Evolutionary conservation across 2,329 filamentous ascomycete species (phyloP), one percentile per base, ranked within the genome.

Genomic region (Aspergillus pseudotamarii): DNA sequence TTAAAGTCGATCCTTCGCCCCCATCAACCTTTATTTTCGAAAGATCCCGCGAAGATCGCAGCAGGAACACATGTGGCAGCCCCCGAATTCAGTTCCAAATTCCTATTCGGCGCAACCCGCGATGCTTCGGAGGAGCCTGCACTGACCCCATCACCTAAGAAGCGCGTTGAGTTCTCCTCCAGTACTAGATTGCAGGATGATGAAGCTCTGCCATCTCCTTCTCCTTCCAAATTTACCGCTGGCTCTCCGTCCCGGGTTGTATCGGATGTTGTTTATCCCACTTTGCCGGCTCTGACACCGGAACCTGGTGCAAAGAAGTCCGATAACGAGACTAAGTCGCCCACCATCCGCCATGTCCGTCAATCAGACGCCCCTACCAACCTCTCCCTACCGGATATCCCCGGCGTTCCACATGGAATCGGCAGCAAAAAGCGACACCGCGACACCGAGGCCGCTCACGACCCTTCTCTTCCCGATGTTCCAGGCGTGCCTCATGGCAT

Each of bases 141-240:
- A 21, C 88, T 87, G 6, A 92, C 90, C 1, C 91, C 90, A 9
- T 88, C 89, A 36, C 85, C 88, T 28, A 91, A 88, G 76, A 96
- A 96, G 80, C 89, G 87, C 61, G 92, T 96, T 41, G 89, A 91
- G 57, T 97, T 96, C 72, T 93, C 91, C 0, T 89, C 89, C 0
- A 88, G 88, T 64, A 89, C 89, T 41, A 85, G 91, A 66, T 75
- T 77, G 58, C 74, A 73, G n/a, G 45, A 54, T 3, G 48, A 61
- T 5, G 64, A 67, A 32, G 61, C 58, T 19, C 66, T 77, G 19
- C 68, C 72, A 5, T 81, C 79, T 34, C 79, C 79, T 6, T 80
- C 78, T 12, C 79, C 79, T 3, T 80, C 76, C 28, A 81, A 80
- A 63, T 69, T 77, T 26, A 74, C 74, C 4, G 68, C 67, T 14